A percentile compares a stretch with the other conserved stretches of the same genome.
phyloP scores from a whole-genome alignment of 148 eudicot species.

The Rhododendron ovatum region DNA sequence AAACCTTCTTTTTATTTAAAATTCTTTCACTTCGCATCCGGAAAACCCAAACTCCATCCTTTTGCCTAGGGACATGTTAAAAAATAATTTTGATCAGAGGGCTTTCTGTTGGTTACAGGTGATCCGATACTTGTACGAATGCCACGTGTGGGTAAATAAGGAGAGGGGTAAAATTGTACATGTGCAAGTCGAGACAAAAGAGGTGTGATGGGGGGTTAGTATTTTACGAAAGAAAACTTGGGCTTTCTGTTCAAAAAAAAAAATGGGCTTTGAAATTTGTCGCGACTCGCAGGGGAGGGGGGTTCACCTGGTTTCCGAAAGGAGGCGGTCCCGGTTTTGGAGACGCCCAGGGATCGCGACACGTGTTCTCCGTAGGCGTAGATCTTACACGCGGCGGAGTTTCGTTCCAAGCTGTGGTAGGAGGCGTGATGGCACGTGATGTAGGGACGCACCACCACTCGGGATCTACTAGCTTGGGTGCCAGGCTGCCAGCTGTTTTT shows the following conservation, averaged over 20 bases:
- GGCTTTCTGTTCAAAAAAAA: too few relatives aligned
- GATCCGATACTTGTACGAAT: background rate
- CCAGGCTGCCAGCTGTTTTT: slow-evolving; percentile 9
- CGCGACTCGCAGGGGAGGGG: slow-evolving; percentile 5
- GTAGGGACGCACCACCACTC: background rate
- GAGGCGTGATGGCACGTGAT: slow-evolving; percentile 18
- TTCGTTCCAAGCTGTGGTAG: background rate
- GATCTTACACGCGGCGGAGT: background rate
- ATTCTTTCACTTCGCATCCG: too few relatives aligned
- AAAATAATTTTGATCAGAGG: too few relatives aligned
- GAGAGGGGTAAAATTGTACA: background rate
- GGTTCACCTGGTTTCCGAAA: slow-evolving; percentile 2
- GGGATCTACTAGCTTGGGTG: slow-evolving; percentile 4
- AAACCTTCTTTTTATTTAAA: too few relatives aligned
- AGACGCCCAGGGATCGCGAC: background rate
- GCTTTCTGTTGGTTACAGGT: background rate
- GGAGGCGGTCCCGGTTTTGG: slow-evolving; percentile 4
- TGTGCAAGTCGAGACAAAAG: background rate
- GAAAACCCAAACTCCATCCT: too few relatives aligned
- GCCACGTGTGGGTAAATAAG: background rate
- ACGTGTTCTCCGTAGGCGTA: background rate
- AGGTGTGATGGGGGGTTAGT: background rate
- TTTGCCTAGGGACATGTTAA: too few relatives aligned
- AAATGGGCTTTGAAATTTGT: background rate
- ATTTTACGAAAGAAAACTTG: background rate